Conservation (phyloP, 2,329 filamentous ascomycete species). For the Aureobasidium namibiae region DNA sequence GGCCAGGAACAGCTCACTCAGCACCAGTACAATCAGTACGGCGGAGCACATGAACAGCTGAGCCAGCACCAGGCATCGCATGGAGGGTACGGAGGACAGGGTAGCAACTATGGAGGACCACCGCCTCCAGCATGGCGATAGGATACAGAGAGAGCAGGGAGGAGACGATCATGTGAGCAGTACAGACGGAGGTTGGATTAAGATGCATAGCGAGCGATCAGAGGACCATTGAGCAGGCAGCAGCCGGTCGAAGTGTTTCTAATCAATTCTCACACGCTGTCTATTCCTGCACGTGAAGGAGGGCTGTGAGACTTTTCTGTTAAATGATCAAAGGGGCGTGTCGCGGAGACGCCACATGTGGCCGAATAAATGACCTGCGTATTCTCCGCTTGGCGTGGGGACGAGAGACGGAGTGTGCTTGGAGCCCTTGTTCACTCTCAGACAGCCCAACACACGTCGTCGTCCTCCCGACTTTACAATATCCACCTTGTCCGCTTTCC, state of each 20-base stretch:
- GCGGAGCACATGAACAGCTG: conserved; percentile 2
- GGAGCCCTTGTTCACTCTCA: conserved; percentile 9
- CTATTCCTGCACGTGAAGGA: not conserved
- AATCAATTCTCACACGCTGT: not conserved
- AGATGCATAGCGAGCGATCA: conserved; percentile 2
- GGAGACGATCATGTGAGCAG: not conserved
- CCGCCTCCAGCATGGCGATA: conserved; percentile 24
- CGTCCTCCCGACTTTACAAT: not conserved
- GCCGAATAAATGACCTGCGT: conserved; percentile 5
- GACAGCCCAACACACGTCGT: conserved; percentile 1
- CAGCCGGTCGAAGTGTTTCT: not conserved
- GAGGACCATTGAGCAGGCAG: not conserved
- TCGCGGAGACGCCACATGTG: not conserved
- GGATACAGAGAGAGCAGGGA: not conserved
- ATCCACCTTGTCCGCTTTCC: not conserved
- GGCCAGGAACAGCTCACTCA: conserved; percentile 4
- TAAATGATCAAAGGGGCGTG: not conserved
- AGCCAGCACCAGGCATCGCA: conserved; percentile 2
- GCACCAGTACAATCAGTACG: conserved; percentile 12
- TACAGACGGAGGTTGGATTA: not conserved
- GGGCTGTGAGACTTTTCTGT: not conserved
- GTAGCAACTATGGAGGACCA: conserved; percentile 16
- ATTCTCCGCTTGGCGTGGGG: not conserved
- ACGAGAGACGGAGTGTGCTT: not conserved
- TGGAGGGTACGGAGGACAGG: conserved; percentile 13